Conservation (phyloP, 495 filamentous ascomycete genomes). For the Polyplosphaeria fusca region DNA sequence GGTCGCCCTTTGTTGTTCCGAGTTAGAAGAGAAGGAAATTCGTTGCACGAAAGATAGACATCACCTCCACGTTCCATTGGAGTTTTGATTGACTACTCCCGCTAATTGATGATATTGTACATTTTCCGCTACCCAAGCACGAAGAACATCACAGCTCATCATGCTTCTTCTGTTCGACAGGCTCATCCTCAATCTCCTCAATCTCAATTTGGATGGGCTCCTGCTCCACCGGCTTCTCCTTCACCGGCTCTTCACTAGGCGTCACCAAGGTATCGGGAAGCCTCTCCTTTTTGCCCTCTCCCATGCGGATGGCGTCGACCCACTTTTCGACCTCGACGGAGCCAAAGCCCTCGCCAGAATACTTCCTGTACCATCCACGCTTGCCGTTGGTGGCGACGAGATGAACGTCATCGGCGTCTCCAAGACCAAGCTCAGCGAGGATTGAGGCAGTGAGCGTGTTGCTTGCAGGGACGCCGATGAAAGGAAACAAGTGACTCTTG, state of each 20-base stretch:
- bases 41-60: no score
- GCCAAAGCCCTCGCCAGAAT: conserved; percentile 54
- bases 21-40: no score
- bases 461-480: conserved; percentile 66
- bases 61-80: no score
- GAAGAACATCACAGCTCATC: conserved; percentile 12
- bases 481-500: conserved; percentile 71
- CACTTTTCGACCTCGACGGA: conserved; percentile 68
- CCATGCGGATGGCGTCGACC: conserved; percentile 83
- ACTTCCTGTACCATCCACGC: conserved; percentile 80
- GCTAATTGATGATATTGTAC: no score
- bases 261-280: conserved; percentile 60
- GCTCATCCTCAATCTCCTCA: conserved; percentile 13
- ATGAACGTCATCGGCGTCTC: conserved; percentile 47
- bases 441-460: conserved; percentile 59
- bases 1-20: no score
- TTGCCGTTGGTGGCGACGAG: conserved; percentile 81
- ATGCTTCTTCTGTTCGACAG: conserved; percentile 6
- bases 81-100: no score
- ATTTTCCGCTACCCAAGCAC: no score
- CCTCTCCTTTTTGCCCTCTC: conserved; percentile 77
- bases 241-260: conserved; percentile 30
- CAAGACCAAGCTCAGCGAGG: conserved; percentile 59
- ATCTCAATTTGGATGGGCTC: conserved; percentile 34
- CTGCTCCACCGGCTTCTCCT: conserved; percentile 43